A percentile compares a stretch with the other conserved stretches of the same genome.
phyloP scores from a whole-genome alignment of 108 stramenopile genomes.

The Pseudonitzschia multistriata region DNA sequence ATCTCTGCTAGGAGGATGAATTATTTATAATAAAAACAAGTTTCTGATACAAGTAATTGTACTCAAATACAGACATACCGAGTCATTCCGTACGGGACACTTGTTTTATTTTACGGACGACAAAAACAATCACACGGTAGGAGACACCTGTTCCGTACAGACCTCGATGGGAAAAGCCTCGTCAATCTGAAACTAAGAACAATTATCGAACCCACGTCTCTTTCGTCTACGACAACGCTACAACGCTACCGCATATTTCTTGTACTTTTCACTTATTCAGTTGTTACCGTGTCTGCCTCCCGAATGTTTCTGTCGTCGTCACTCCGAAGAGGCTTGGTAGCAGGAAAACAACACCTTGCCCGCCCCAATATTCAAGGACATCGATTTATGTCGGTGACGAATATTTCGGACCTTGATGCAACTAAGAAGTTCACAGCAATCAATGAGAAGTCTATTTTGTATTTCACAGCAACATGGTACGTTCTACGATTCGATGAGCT shows the following conservation, averaged over 20 bases:
- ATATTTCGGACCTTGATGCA: conserved; percentile 53
- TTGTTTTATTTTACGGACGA: too few species aligned
- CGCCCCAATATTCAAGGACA: background rate
- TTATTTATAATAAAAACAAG: too few species aligned
- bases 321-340: background rate
- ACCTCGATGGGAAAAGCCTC: too few species aligned
- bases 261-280: background rate
- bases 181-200: background rate
- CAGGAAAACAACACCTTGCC: background rate
- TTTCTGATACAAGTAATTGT: too few species aligned
- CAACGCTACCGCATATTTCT: background rate
- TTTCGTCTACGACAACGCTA: too few species aligned
- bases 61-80: too few species aligned
- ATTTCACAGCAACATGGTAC: conserved; percentile 68
- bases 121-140: too few species aligned
- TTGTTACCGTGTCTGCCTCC: background rate
- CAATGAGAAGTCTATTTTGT: conserved; percentile 64
- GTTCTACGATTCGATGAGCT: background rate
- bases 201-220: background rate
- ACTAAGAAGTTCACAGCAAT: conserved; percentile 68
- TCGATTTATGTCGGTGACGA: conserved; percentile 68
- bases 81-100: too few species aligned
- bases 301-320: background rate
- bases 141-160: too few species aligned
- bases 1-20: too few species aligned